phyloP scores from a whole-genome alignment of 768 basidiomycete genomes.

The Leucosporidium yakuticum region DNA sequence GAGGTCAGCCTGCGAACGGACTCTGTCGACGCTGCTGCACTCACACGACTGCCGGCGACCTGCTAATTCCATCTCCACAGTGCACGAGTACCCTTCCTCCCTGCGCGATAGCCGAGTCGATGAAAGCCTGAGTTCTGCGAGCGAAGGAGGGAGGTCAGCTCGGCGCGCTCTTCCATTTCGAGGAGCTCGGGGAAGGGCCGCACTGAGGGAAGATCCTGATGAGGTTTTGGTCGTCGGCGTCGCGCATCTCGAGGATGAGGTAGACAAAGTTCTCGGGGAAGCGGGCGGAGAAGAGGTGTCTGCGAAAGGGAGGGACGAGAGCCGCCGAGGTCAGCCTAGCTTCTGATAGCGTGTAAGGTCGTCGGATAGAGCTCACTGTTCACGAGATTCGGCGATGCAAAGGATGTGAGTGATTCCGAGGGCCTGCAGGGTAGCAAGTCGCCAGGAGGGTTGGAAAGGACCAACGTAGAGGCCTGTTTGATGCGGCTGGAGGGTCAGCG shows the following conservation, averaged over 20 bases:
- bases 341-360: neutral
- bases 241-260: constrained; percentile 75
- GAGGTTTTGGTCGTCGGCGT: constrained; percentile 90
- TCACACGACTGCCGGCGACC: constrained; percentile 39
- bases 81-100: constrained; percentile 37
- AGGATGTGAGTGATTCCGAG: constrained; percentile 81
- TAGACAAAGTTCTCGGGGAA: constrained; percentile 75
- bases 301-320: neutral
- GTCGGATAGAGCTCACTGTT: constrained; percentile 17
- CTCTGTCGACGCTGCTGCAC: neutral
- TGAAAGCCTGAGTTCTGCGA: constrained; percentile 35
- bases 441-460: constrained; percentile 82
- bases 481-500: neutral
- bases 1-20: neutral
- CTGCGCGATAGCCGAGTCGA: constrained; percentile 23
- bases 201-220: constrained; percentile 84
- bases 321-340: neutral
- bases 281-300: constrained; percentile 74
- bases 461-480: constrained; percentile 73
- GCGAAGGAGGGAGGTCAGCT: neutral
- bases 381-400: constrained; percentile 36
- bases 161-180: neutral
- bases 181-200: constrained; percentile 30
- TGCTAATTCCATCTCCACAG: constrained; percentile 40
- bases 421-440: constrained; percentile 58